A percentile compares a stretch with the other conserved stretches of the same genome.
Conservation (phyloP, 2,329 filamentous ascomycete species). For the Colletotrichum agaves region DNA sequence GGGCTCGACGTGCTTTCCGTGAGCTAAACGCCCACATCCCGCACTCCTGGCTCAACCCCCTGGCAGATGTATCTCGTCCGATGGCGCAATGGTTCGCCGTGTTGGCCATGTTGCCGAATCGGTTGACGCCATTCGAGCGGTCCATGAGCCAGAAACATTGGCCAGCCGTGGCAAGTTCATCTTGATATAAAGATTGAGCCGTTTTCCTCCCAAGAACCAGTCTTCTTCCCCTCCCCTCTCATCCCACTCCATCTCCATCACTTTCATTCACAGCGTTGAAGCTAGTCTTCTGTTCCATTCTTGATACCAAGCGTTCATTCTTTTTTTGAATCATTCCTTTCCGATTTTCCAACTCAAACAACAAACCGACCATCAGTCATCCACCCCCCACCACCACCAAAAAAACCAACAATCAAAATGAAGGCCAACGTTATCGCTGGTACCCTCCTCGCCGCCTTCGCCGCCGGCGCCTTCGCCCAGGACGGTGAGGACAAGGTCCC, state of each 20-base stretch:
- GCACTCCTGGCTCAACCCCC: constrained; percentile 13
- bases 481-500: constrained; percentile 9
- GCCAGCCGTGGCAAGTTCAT: background rate
- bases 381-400: no score
- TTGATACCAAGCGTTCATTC: constrained; percentile 22
- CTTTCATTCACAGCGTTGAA: constrained; percentile 34
- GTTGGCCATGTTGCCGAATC: constrained; percentile 4
- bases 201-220: background rate
- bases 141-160: background rate
- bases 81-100: constrained; percentile 20
- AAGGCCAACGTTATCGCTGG: constrained; percentile 33
- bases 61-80: constrained; percentile 18
- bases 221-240: background rate
- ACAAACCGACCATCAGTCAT: background rate
- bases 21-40: constrained; percentile 26
- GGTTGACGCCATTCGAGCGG: constrained; percentile 22
- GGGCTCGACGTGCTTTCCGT: background rate
- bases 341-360: constrained; percentile 1
- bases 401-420: constrained; percentile 18
- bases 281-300: constrained; percentile 37
- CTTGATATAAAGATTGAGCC: constrained; percentile 23
- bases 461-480: constrained; percentile 25
- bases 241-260: constrained; percentile 22
- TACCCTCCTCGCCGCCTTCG: constrained; percentile 33
- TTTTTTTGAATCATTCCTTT: constrained; percentile 11